Evolutionary conservation across 2,329 filamentous ascomycete species (phyloP).

Genomic region (Talaromyces verruculosus): DNA sequence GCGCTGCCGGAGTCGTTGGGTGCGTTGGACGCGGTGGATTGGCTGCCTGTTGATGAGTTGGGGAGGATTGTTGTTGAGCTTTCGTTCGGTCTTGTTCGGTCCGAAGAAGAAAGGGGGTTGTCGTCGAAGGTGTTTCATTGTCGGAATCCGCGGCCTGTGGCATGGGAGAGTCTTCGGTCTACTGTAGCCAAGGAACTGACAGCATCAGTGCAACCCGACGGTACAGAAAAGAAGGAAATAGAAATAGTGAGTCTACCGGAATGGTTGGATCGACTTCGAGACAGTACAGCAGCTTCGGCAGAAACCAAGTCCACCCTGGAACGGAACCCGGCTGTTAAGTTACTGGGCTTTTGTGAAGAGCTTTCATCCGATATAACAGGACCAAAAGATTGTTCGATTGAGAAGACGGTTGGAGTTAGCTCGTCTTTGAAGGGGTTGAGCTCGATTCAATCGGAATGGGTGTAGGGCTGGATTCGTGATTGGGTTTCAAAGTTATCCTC

Average conservation of each 20-base stretch:
- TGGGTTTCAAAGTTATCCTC: neutral
- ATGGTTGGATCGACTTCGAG: neutral
- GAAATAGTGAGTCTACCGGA: neutral
- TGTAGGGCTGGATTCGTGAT: conserved; percentile 5
- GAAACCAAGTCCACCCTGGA: neutral
- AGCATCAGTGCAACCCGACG: neutral
- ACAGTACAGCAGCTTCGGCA: neutral
- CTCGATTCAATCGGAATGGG: neutral
- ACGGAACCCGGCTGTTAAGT: conserved; percentile 7
- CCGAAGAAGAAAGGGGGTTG: neutral
- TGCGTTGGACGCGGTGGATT: neutral
- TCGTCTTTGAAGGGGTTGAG: neutral
- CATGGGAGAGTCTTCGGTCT: neutral
- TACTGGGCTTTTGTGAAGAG: conserved; percentile 6
- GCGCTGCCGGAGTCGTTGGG: conserved; percentile 3
- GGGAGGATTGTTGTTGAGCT: neutral
- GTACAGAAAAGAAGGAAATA: neutral
- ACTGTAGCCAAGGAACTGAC: neutral
- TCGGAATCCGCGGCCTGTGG: neutral
- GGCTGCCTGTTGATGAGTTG: conserved; percentile 6
- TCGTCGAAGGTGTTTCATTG: neutral
- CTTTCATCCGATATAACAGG: neutral
- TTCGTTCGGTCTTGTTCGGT: neutral
- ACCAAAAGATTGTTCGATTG: neutral
- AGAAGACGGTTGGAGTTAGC: neutral